A percentile compares a stretch with the other conserved stretches of the same genome.
Conservation (phyloP, 73 alveolate genomes). For the Tetrahymena elliotti region DNA sequence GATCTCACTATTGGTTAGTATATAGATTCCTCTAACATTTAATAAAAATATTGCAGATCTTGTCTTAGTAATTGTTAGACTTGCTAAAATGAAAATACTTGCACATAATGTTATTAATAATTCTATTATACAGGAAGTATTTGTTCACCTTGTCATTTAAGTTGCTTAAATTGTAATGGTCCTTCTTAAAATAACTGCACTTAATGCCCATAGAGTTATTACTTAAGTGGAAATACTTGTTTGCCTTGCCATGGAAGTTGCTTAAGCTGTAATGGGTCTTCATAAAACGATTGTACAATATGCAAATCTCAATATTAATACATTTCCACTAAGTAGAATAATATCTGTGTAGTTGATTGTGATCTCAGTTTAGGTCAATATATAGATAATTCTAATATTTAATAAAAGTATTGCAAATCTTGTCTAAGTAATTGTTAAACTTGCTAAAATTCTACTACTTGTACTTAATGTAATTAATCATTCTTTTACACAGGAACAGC, state of each 20-base stretch:
- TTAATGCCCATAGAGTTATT: background rate
- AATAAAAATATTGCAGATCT: background rate
- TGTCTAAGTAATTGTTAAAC: background rate
- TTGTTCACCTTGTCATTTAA: too few relatives aligned
- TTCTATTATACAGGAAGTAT: too few relatives aligned
- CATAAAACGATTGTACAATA: background rate
- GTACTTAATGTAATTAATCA: background rate
- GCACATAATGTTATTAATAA: too few relatives aligned
- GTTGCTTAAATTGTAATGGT: background rate
- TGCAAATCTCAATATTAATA: background rate
- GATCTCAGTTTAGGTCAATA: background rate
- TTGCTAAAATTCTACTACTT: background rate
- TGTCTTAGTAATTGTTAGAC: too few relatives aligned
- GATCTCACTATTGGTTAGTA: background rate
- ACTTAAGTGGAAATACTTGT: background rate
- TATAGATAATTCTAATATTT: background rate
- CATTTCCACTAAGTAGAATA: background rate
- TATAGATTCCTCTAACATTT: background rate
- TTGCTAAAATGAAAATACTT: too few relatives aligned
- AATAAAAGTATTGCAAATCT: background rate
- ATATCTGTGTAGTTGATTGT: background rate
- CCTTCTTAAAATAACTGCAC: background rate
- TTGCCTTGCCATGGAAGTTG: background rate
- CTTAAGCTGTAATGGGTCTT: background rate
- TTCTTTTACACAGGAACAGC: too few relatives aligned